Base-by-base conservation (phyloP, 2,329 filamentous ascomycete species). In the Talaromyces sp. region DNA sequence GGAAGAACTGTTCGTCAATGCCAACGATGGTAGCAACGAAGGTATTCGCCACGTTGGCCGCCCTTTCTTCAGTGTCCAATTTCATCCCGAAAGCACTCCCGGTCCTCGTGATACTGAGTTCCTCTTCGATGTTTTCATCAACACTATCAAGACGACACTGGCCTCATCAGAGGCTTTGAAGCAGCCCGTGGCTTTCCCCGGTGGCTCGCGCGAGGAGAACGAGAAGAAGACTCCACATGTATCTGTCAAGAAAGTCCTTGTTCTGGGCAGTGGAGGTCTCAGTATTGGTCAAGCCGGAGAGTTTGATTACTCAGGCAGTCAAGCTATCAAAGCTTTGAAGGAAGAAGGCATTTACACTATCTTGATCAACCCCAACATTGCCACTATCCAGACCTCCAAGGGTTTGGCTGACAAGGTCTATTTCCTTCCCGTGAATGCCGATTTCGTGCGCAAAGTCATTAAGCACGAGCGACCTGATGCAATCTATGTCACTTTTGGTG, bases 31-130 rank as follows among this genome's bases (percentile, higher is more conserved):
- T 69, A 97, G 91, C 79, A 99, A 99, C 77, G 95, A 99, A 81
- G 95, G 95, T 79, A 97, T 99, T 73, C 89, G 93, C 77, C 92
- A 98, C 76, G 81, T 85, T 56, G 85, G 82, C 75, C 90, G 88
- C 72, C 95, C 95, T 57, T 96, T 94, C 81, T 99, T 99, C 83
- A 97, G 92, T 82, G 95, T 98, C n/a, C 95, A 99, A 75, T 99
- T 99, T 81, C 95, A 99, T 73, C 95, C 95, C 0, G 95, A 99
- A 78, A 96, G 93, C 81, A 96, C 92, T 1, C 95, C 95, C 2
- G 95, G 95, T 62, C 95, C 95, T 57, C 87, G 92, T 40, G 95
- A 99, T 74, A 99, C 95, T 31, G 95, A 99, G 76, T 97, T 91
- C 73, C 83, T 99, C 30, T 99, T 99, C 67, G 93, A 99, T 76